Evolutionary conservation across 2,329 filamentous ascomycete species (phyloP).

Genomic region (Xylariaceae sp.): DNA sequence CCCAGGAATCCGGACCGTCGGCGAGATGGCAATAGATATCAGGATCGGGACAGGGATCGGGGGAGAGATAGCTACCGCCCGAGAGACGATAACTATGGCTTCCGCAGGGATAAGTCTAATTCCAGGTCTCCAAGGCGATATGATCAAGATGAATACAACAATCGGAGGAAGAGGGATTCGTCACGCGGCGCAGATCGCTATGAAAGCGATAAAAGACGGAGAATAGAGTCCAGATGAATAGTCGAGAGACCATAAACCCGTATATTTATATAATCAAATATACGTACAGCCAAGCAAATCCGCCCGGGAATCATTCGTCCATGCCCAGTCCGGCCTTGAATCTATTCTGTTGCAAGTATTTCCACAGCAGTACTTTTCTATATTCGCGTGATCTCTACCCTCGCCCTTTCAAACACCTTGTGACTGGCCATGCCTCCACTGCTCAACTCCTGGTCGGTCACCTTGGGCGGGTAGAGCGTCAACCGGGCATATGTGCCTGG

Average conservation of each 20-base stretch:
- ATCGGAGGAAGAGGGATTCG: constrained; percentile 60
- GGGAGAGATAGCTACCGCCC: constrained; percentile 37
- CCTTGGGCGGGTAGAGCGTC: constrained; percentile 67
- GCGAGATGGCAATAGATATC: constrained; percentile 30
- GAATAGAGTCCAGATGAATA: constrained; percentile 49
- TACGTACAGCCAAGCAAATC: constrained; percentile 13
- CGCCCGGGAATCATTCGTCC: neutral
- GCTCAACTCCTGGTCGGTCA: constrained; percentile 61
- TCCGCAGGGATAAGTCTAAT: constrained; percentile 46
- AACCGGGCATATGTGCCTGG: constrained; percentile 86
- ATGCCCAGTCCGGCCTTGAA: neutral
- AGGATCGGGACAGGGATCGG: constrained; percentile 29
- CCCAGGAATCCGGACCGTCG: constrained; percentile 43
- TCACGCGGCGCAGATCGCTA: constrained; percentile 58
- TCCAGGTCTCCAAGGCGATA: constrained; percentile 56
- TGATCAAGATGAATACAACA: constrained; percentile 47
- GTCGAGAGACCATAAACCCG: constrained; percentile 16
- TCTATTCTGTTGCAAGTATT: neutral
- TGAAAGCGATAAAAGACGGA: constrained; percentile 62
- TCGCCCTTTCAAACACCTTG: constrained; percentile 76
- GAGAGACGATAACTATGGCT: constrained; percentile 38
- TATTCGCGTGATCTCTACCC: constrained; percentile 87
- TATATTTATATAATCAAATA: constrained; percentile 25
- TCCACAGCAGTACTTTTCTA: constrained; percentile 35
- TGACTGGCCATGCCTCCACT: constrained; percentile 66